phyloP scores from a whole-genome alignment of 768 basidiomycete genomes.

The Pleurotus cornucopiae region DNA sequence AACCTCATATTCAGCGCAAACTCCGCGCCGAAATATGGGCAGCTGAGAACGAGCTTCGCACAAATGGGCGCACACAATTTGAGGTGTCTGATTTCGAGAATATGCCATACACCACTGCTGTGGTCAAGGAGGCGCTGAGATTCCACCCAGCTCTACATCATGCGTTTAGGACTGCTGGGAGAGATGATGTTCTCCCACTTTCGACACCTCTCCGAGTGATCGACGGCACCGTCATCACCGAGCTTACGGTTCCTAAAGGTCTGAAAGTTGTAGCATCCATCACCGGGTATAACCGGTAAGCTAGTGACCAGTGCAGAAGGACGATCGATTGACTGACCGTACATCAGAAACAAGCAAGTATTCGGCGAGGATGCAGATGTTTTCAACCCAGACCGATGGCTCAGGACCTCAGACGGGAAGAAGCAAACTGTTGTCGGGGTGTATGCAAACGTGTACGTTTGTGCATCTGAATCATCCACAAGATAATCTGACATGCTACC shows the following conservation, averaged over 20 bases:
- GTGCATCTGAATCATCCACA: background rate
- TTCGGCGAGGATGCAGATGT: slow-evolving; percentile 53
- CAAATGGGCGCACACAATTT: slow-evolving; percentile 11
- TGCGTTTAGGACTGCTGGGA: slow-evolving; percentile 44
- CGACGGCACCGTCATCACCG: slow-evolving; percentile 36
- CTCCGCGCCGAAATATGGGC: slow-evolving; percentile 44
- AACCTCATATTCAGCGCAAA: slow-evolving; percentile 42
- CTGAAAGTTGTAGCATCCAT: slow-evolving; percentile 49
- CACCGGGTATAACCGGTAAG: slow-evolving; percentile 50
- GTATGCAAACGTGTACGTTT: slow-evolving; percentile 41
- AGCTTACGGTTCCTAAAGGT: slow-evolving; percentile 47
- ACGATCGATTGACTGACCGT: background rate
- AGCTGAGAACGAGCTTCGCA: slow-evolving; percentile 9
- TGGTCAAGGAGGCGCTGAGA: slow-evolving; percentile 44
- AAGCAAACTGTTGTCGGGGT: slow-evolving; percentile 38
- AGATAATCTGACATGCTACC: background rate
- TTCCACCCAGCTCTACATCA: slow-evolving; percentile 50
- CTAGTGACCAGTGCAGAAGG: background rate
- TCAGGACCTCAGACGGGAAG: slow-evolving; percentile 29
- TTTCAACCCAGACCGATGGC: slow-evolving; percentile 59
- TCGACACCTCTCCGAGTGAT: slow-evolving; percentile 44
- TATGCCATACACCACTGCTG: slow-evolving; percentile 23
- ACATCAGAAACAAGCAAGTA: slow-evolving; percentile 36
- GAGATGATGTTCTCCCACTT: slow-evolving; percentile 58
- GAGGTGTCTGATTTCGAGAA: slow-evolving; percentile 25